Conservation (phyloP, 2,329 filamentous ascomycete species). For the Metarhizium rileyi region DNA sequence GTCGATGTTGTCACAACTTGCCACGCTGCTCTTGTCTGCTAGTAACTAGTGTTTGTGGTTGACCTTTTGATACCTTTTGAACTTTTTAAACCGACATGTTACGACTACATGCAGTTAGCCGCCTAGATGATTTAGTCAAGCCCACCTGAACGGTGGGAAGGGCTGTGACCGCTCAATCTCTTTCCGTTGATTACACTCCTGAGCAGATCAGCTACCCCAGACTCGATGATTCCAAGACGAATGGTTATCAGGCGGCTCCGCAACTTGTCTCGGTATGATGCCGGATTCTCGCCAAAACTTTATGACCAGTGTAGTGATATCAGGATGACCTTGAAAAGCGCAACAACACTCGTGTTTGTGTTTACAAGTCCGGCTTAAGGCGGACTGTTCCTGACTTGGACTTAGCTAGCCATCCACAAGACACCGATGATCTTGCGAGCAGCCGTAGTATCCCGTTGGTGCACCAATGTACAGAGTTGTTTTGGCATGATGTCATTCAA, state of each 20-base stretch:
- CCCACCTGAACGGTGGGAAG: not conserved
- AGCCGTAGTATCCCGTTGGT: not conserved
- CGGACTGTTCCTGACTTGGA: not conserved
- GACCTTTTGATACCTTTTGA: not conserved
- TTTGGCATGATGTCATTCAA: not conserved
- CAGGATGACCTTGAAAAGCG: not conserved
- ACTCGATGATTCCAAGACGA: not conserved
- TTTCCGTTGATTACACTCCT: not conserved
- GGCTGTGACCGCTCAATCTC: not conserved
- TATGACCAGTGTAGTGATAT: not conserved
- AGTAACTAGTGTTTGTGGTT: not conserved
- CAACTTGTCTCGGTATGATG: slow-evolving; percentile 4
- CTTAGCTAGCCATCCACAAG: not conserved
- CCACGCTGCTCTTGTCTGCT: not conserved
- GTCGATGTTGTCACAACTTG: not conserved
- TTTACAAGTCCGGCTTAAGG: not conserved
- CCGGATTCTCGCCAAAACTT: slow-evolving; percentile 3
- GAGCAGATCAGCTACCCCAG: not conserved
- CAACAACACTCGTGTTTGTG: not conserved
- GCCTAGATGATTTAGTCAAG: not conserved
- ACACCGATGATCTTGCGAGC: not conserved
- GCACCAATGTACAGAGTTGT: not conserved
- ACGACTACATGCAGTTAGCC: not conserved
- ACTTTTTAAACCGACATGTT: not conserved
- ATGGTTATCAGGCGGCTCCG: not conserved